These are phyloP conservation scores for Lipomyces kockii DNA, from an alignment of 805 yeast genomes.

Conservation along the genomic window DNA sequence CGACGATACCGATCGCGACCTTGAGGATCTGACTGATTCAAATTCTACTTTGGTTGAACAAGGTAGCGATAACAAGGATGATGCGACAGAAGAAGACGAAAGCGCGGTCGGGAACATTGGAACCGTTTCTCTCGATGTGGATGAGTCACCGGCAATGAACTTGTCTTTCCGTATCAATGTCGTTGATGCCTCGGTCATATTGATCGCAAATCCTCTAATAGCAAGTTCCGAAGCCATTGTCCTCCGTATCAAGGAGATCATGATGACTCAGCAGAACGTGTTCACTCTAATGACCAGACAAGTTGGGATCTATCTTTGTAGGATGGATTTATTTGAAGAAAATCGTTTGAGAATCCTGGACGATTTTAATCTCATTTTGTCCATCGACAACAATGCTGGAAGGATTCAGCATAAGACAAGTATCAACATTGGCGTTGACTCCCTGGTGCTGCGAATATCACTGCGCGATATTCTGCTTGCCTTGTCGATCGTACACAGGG, in stretches of 20 bases:
- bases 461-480: slow-evolving; percentile 86
- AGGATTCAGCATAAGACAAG: slow-evolving; percentile 61
- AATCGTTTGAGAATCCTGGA: slow-evolving; percentile 76
- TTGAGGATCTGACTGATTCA: slow-evolving; percentile 25
- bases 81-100: not conserved
- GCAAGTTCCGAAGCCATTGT: slow-evolving; percentile 83
- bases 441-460: slow-evolving; percentile 78
- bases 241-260: slow-evolving; percentile 79
- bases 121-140: slow-evolving; percentile 25
- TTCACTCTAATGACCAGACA: slow-evolving; percentile 70
- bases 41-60: slow-evolving; percentile 9
- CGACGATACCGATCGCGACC: slow-evolving; percentile 28
- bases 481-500: slow-evolving; percentile 69
- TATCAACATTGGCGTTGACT: slow-evolving; percentile 75
- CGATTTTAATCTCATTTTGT: slow-evolving; percentile 80
- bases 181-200: slow-evolving; percentile 73
- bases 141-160: slow-evolving; percentile 28
- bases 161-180: slow-evolving; percentile 59
- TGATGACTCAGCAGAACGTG: slow-evolving; percentile 69
- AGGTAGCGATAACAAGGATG: not conserved
- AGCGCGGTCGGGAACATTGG: slow-evolving; percentile 12
- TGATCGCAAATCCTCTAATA: slow-evolving; percentile 78
- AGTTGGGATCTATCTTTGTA: slow-evolving; percentile 83
- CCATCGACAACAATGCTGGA: slow-evolving; percentile 73
- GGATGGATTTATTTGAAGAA: slow-evolving; percentile 69